Conservation (phyloP, 441 rosid species). For the Aquilaria agallochum region DNA sequence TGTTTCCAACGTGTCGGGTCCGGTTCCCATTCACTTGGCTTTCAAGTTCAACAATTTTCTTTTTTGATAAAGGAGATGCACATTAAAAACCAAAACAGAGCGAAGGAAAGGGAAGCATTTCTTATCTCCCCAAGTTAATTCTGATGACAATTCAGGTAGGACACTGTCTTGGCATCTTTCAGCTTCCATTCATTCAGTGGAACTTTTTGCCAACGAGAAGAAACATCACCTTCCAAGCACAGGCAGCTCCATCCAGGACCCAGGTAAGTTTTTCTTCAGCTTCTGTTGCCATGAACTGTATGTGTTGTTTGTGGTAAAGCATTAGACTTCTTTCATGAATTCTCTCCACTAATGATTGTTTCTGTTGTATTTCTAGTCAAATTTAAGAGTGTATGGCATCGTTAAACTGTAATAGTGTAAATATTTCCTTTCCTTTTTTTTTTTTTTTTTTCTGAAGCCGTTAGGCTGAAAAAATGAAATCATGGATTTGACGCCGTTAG, state of each 20-base stretch:
- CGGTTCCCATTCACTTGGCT: constrained; percentile 29
- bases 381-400: too few species aligned
- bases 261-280: constrained; percentile 28
- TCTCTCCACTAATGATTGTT: too few species aligned
- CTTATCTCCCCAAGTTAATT: constrained; percentile 1
- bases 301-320: too few species aligned
- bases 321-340: too few species aligned
- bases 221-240: constrained; percentile 37
- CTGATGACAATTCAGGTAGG: constrained; percentile 44
- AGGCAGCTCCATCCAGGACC: constrained; percentile 57
- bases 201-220: constrained; percentile 24
- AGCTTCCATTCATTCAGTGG: constrained; percentile 15
- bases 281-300: background rate
- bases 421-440: too few species aligned
- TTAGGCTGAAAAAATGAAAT: too few species aligned
- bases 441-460: too few species aligned
- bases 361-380: too few species aligned
- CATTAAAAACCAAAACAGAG: too few species aligned
- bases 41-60: background rate
- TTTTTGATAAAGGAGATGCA: too few species aligned
- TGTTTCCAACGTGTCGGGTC: constrained; percentile 41
- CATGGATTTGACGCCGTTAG: background rate
- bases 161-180: constrained; percentile 34
- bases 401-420: too few species aligned
- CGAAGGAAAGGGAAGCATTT: too few species aligned